A percentile compares a stretch with the other conserved stretches of the same genome.
Evolutionary conservation across 805 yeast species (phyloP).

Genomic region (Myxozyma vanderwaltii): DNA sequence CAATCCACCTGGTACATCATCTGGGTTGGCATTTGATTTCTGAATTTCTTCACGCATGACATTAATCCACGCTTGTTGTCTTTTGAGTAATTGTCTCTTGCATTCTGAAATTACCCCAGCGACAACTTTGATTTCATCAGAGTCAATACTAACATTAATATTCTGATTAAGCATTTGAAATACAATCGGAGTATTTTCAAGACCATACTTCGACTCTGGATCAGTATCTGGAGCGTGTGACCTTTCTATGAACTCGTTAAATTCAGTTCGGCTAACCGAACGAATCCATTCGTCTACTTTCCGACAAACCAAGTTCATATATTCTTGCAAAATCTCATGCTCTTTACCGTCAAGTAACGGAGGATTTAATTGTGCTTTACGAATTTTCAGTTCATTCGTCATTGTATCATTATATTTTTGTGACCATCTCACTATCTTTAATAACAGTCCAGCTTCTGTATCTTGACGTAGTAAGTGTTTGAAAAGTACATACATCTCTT

Average conservation of each 20-base stretch:
- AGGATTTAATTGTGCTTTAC: constrained; percentile 52
- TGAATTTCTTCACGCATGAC: constrained; percentile 47
- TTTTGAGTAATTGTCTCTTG: constrained; percentile 57
- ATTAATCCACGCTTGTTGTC: constrained; percentile 65
- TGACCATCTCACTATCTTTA: constrained; percentile 76
- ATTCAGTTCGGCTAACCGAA: constrained; percentile 68
- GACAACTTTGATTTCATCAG: constrained; percentile 76
- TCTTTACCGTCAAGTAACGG: constrained; percentile 73
- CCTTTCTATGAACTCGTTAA: constrained; percentile 63
- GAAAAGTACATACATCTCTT: constrained; percentile 63
- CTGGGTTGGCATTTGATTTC: constrained; percentile 52
- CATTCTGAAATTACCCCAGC: constrained; percentile 78
- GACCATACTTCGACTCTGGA: constrained; percentile 61
- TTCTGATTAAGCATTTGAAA: constrained; percentile 87
- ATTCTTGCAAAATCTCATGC: constrained; percentile 73
- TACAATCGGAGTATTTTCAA: constrained; percentile 78
- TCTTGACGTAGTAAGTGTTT: constrained; percentile 62
- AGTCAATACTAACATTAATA: constrained; percentile 81
- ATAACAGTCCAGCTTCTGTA: constrained; percentile 76
- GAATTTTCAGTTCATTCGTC: constrained; percentile 53
- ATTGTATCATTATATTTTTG: constrained; percentile 62
- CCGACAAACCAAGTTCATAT: constrained; percentile 64
- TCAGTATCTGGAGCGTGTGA: constrained; percentile 72
- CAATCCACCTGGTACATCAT: constrained; percentile 67
- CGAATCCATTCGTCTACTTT: constrained; percentile 86